Conservation (phyloP, 768 basidiomycete genomes). For the Boletus pseudopeckii region DNA sequence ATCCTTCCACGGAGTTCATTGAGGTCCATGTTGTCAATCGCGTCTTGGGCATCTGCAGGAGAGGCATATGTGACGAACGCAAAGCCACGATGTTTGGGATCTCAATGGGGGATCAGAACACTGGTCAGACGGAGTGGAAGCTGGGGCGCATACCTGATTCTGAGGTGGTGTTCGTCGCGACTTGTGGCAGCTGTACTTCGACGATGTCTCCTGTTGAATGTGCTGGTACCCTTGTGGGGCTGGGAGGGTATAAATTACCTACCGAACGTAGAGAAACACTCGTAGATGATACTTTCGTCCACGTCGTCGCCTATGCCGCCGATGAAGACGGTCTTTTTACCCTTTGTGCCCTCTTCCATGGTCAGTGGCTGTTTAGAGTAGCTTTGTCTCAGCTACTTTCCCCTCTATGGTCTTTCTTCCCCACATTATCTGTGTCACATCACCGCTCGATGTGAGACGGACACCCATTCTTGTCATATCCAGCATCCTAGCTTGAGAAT, state of each 20-base stretch:
- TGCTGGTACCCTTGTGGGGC: conserved; percentile 1
- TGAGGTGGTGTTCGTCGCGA: conserved; percentile 64
- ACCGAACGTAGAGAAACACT: conserved; percentile 89
- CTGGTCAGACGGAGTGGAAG: not conserved
- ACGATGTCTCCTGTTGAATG: conserved; percentile 75
- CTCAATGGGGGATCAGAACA: conserved; percentile 33
- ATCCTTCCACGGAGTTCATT: conserved; percentile 80
- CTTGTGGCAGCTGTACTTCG: conserved; percentile 84
- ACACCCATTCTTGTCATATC: not conserved
- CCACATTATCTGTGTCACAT: not conserved
- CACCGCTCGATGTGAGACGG: not conserved
- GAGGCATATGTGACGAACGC: conserved; percentile 87
- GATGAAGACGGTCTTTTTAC: conserved; percentile 84
- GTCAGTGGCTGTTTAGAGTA: not conserved
- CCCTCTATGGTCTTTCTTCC: conserved; percentile 10
- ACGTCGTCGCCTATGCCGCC: conserved; percentile 83
- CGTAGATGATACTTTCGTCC: conserved; percentile 71
- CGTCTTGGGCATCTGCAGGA: conserved; percentile 85
- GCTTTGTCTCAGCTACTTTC: conserved; percentile 10
- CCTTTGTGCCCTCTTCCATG: conserved; percentile 81
- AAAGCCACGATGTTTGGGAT: conserved; percentile 87
- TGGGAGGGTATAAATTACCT: conserved; percentile 19
- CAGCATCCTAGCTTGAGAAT: conserved; percentile 1
- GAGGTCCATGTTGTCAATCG: conserved; percentile 98
- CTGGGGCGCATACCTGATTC: conserved; percentile 45